Percentiles rank a stretch among this genome's conserved stretches.
phyloP scores from a whole-genome alignment of 768 basidiomycete genomes.

The Epithele typhae region DNA sequence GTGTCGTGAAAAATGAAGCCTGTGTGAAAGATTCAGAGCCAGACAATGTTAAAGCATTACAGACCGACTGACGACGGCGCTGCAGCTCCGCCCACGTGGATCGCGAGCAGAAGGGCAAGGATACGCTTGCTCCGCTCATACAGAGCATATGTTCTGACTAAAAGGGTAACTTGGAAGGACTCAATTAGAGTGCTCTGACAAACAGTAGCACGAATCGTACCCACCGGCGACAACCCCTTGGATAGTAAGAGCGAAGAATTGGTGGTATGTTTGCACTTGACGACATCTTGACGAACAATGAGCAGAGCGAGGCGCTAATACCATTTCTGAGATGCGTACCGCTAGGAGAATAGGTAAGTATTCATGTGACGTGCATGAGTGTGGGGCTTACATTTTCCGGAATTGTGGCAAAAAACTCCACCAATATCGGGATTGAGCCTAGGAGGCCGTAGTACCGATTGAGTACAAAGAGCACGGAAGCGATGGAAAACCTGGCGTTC shows the following conservation, averaged over 20 bases:
- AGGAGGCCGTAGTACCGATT: constrained; percentile 21
- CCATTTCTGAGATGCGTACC: background rate
- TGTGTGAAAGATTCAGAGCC: too few relatives aligned
- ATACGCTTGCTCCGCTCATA: constrained; percentile 21
- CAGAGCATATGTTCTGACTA: constrained; percentile 22
- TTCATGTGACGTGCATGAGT: too few relatives aligned
- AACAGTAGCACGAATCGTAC: background rate
- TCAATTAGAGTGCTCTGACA: background rate
- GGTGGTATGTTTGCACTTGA: constrained; percentile 9
- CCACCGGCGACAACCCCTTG: constrained; percentile 11
- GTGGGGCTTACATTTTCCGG: constrained; percentile 8
- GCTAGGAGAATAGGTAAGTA: background rate
- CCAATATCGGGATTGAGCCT: constrained; percentile 16
- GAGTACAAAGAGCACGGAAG: constrained; percentile 19
- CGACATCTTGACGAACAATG: background rate
- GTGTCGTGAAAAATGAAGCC: constrained; percentile 2
- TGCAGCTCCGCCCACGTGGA: constrained; percentile 4
- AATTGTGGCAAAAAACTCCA: constrained; percentile 7
- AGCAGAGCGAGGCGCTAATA: background rate
- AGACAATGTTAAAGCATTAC: too few relatives aligned
- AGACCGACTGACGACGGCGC: too few relatives aligned
- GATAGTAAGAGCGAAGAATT: constrained; percentile 4
- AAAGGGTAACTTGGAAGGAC: constrained; percentile 12
- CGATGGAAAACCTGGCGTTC: constrained; percentile 6
- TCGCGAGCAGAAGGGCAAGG: constrained; percentile 7